phyloP scores from a whole-genome alignment of 2,329 filamentous ascomycete species.

The Claviceps arundinis region DNA sequence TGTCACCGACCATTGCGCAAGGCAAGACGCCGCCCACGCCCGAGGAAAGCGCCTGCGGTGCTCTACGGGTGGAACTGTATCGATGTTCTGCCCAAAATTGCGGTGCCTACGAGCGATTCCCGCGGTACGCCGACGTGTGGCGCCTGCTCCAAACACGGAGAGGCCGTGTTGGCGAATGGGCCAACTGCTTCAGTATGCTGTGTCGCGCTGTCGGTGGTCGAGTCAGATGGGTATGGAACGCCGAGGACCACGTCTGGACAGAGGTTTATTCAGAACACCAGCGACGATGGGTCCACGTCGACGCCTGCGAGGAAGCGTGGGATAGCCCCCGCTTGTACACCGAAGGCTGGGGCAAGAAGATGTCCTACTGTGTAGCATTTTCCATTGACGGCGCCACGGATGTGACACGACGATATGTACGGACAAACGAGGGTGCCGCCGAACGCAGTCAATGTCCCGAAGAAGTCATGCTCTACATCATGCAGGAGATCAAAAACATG shows the following conservation, averaged over 20 bases:
- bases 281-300: conserved; percentile 91
- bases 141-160: conserved; percentile 73
- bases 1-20: conserved; percentile 67
- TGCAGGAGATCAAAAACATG: conserved; percentile 78
- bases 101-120: conserved; percentile 73
- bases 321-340: conserved; percentile 87
- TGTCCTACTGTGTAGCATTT: conserved; percentile 95
- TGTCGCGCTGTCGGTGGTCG: conserved; percentile 83
- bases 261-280: conserved; percentile 93
- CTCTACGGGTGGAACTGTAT: conserved; percentile 79
- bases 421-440: conserved; percentile 58
- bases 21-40: conserved; percentile 76
- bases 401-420: conserved; percentile 54
- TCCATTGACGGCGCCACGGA: conserved; percentile 71
- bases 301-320: conserved; percentile 89
- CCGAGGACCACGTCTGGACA: conserved; percentile 95
- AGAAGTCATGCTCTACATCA: conserved; percentile 79
- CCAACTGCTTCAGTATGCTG: conserved; percentile 97
- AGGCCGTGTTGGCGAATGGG: conserved; percentile 89
- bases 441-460: conserved; percentile 72
- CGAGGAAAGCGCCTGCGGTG: conserved; percentile 81
- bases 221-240: conserved; percentile 96
- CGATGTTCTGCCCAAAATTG: conserved; percentile 68
- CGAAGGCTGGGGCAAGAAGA: conserved; percentile 91
- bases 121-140: conserved; percentile 92